Percentiles rank a stretch among this genome's conserved stretches.
These are phyloP conservation scores for Trematosphaeria pertusa DNA, from an alignment of 2,329 filamentous ascomycete species.

Conservation along the genomic window DNA sequence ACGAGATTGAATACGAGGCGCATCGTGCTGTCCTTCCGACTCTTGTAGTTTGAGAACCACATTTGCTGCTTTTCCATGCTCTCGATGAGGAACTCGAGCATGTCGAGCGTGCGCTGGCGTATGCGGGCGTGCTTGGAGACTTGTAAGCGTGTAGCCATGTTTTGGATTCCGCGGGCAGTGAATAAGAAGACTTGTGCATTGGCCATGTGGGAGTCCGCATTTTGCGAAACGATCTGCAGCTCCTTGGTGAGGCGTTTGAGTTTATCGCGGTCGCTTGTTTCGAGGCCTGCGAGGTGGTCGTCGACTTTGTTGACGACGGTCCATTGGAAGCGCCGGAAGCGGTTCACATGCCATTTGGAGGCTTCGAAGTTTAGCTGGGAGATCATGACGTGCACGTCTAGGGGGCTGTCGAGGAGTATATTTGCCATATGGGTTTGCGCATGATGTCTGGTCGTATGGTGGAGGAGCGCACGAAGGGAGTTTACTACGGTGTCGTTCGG, in stretches of 20 bases:
- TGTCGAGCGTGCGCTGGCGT: conserved; percentile 19
- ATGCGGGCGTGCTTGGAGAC: conserved; percentile 1
- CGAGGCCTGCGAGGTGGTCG: conserved; percentile 22
- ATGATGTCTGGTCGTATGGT: conserved; percentile 2
- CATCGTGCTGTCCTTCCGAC: conserved; percentile 26
- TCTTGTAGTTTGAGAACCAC: conserved; percentile 27
- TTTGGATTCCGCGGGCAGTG: conserved; percentile 26
- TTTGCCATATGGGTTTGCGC: conserved; percentile 11
- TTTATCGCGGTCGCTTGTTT: no score
- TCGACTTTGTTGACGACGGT: conserved; percentile 20
- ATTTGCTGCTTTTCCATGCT: conserved; percentile 37
- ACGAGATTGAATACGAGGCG: conserved; percentile 30
- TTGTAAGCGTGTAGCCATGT: conserved; percentile 18
- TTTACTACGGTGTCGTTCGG: conserved; percentile 14
- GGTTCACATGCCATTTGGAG: conserved; percentile 20
- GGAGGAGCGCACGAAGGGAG: conserved; percentile 9
- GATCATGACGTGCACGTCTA: conserved; percentile 17
- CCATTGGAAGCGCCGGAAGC: conserved; percentile 20
- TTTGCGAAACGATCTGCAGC: conserved; percentile 39
- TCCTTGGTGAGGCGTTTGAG: no score
- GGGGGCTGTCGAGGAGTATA: conserved; percentile 19
- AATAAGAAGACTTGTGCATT: conserved; percentile 36
- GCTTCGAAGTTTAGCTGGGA: conserved; percentile 20
- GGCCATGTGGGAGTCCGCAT: conserved; percentile 33
- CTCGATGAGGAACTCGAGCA: conserved; percentile 31